Base-by-base conservation (phyloP, 2,329 filamentous ascomycete species). In the Phaeosphaeriaceae sp. region DNA sequence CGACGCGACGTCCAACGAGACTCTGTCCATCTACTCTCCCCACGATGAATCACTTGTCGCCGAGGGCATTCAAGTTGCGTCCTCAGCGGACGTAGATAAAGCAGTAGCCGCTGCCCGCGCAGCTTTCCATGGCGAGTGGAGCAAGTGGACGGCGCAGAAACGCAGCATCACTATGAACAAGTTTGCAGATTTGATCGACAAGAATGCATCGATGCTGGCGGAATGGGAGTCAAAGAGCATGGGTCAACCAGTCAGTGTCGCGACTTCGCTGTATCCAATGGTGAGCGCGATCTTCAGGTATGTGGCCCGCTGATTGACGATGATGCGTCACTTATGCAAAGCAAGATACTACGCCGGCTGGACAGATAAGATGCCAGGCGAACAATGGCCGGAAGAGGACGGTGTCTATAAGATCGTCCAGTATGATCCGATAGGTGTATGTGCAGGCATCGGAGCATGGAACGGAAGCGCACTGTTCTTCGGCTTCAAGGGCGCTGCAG, bases 351-450 rank as follows among this genome's bases (percentile, higher is more conserved):
- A 66, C 43, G 63, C 68, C 54, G 66, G 70, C 35, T 69, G 59
- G 67, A 71, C 60, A 40, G 67, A 67, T 35, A 69, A 71, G 46
- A 35, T 70, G 22, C 28, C 55, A 6, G 61, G 69, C 10, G 58
- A 68, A 44, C 50, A 54, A n/a, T 64, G 55, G 43, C 66, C 68
- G 10, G 64, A 53, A 8, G 52, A 61, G 11, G 66, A 72, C 52
- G 69, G 69, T 0, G 44, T 62, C 8, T 72, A 69, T 28, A 32
- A 64, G 53, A 69, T 73, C 22, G 65, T 73, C 2, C 64, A 67
- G 40, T 73, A 75, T 49, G 69, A 75, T 26, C 69, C 72, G 0
- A 50, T 75, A 23, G 69, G 70, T 24, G 72, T 74, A 9, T 73
- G 70, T 50, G 69, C 72, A 10, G 69, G 67, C 3, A 68, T 75